phyloP scores from a whole-genome alignment of 2,329 filamentous ascomycete genomes.

The Ophiocordyceps camponoti-floridani region DNA sequence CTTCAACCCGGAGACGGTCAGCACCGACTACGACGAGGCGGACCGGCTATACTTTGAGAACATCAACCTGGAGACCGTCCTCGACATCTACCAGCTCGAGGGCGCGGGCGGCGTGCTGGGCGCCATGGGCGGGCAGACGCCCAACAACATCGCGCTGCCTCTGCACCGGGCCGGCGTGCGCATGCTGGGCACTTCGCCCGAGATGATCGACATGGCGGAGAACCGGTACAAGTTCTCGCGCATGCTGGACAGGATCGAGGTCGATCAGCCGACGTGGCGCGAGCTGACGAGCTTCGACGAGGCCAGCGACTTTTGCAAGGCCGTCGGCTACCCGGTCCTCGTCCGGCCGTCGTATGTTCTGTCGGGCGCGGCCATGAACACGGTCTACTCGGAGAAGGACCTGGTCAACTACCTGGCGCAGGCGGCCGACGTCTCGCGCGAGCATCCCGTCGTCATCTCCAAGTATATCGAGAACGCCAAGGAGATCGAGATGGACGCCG shows the following conservation, averaged over 20 bases:
- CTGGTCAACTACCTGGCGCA: constrained; percentile 77
- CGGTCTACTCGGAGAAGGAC: constrained; percentile 90
- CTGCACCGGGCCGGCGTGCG: constrained; percentile 80
- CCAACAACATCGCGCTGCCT: constrained; percentile 91
- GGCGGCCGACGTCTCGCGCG: constrained; percentile 80
- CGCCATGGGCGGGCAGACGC: constrained; percentile 92
- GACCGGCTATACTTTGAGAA: constrained; percentile 94
- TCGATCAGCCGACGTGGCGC: constrained; percentile 97
- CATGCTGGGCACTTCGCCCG: constrained; percentile 85
- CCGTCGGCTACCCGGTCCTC: constrained; percentile 80
- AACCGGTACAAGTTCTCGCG: constrained; percentile 98
- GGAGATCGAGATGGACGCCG: constrained; percentile 99
- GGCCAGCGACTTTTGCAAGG: constrained; percentile 70
- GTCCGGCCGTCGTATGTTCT: constrained; percentile 94
- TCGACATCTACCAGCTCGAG: constrained; percentile 89
- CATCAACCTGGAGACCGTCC: constrained; percentile 73
- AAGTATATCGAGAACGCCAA: constrained; percentile 99
- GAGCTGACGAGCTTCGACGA: constrained; percentile 91
- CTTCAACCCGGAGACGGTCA: constrained; percentile 79
- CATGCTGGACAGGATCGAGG: constrained; percentile 85
- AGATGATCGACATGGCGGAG: constrained; percentile 97
- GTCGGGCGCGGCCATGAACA: constrained; percentile 97
- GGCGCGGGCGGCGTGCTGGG: constrained; percentile 69
- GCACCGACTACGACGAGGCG: constrained; percentile 85
- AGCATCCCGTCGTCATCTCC: constrained; percentile 94